Conservation (phyloP, 768 basidiomycete species). For the Austroboletus eburneus region DNA sequence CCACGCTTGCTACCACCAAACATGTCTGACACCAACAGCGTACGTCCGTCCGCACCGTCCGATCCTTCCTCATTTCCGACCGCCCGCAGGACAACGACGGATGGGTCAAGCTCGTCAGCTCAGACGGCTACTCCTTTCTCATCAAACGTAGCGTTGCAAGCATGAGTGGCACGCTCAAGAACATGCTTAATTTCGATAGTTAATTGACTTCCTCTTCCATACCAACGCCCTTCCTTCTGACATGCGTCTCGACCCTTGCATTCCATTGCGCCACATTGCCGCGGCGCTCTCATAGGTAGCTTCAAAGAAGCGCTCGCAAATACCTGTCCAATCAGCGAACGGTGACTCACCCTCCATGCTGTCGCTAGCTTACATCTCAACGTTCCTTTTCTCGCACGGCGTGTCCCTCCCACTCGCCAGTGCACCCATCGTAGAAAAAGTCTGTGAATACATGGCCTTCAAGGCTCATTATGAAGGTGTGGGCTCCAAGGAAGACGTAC, state of each 20-base stretch:
- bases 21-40: slow-evolving; percentile 21
- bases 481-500: slow-evolving; percentile 72
- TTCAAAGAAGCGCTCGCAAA: slow-evolving; percentile 74
- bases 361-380: slow-evolving; percentile 3
- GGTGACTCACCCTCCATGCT: slow-evolving; percentile 41
- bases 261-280: slow-evolving; percentile 9
- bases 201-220: slow-evolving; percentile 21
- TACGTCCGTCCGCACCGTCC: slow-evolving; percentile 6
- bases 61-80: not conserved
- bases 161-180: slow-evolving; percentile 76
- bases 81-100: slow-evolving; percentile 33
- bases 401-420: slow-evolving; percentile 26
- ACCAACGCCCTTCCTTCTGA: slow-evolving; percentile 10
- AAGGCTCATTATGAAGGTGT: slow-evolving; percentile 73
- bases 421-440: slow-evolving; percentile 76
- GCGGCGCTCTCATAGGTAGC: slow-evolving; percentile 43
- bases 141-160: slow-evolving; percentile 71
- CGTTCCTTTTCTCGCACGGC: not conserved
- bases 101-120: slow-evolving; percentile 75
- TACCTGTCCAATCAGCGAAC: slow-evolving; percentile 64
- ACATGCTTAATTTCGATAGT: slow-evolving; percentile 76
- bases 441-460: slow-evolving; percentile 87
- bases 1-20: slow-evolving; percentile 13
- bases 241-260: slow-evolving; percentile 1
- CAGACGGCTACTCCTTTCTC: slow-evolving; percentile 79